Percentiles rank a stretch among this genome's conserved stretches.
Evolutionary conservation across 2,329 filamentous ascomycete species (phyloP).

Genomic region (Myriangium duriaei): DNA sequence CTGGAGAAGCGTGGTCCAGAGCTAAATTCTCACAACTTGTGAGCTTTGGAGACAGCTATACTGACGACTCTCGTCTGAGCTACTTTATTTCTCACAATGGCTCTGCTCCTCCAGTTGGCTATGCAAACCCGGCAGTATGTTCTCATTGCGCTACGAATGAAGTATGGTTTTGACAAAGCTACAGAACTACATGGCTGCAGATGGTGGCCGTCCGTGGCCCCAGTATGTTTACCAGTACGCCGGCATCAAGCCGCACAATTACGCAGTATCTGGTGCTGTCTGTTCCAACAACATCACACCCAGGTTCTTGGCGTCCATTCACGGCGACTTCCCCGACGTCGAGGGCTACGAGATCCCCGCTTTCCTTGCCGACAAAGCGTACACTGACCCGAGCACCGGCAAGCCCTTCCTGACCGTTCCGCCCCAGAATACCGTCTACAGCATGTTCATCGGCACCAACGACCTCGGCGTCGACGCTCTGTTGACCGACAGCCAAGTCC

Average conservation of each 20-base stretch:
- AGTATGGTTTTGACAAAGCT: not conserved
- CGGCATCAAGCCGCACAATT: constrained; percentile 49
- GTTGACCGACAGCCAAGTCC: constrained; percentile 49
- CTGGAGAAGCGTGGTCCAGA: constrained; percentile 3
- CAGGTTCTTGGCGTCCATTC: constrained; percentile 40
- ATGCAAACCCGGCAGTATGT: constrained; percentile 34
- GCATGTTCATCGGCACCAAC: constrained; percentile 72
- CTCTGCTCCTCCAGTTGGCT: constrained; percentile 50
- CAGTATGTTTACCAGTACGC: constrained; percentile 51
- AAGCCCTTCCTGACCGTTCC: constrained; percentile 32
- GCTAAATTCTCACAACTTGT: constrained; percentile 49
- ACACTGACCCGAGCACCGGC: constrained; percentile 22
- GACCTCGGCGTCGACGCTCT: constrained; percentile 58
- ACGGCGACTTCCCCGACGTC: constrained; percentile 46
- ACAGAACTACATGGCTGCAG: constrained; percentile 36
- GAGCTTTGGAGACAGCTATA: constrained; percentile 65
- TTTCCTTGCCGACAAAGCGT: constrained; percentile 31
- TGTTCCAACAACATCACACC: constrained; percentile 58
- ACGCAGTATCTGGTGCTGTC: constrained; percentile 59
- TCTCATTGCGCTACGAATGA: not conserved
- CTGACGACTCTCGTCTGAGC: constrained; percentile 53
- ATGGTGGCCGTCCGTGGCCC: constrained; percentile 57
- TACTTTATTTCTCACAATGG: constrained; percentile 51
- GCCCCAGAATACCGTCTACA: constrained; percentile 53
- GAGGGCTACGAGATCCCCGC: constrained; percentile 34